Evolutionary conservation across 1,284 basidiomycete genomes (phyloP), one percentile per base, ranked within the genome.

Genomic region (Trichosporon ovoides): DNA sequence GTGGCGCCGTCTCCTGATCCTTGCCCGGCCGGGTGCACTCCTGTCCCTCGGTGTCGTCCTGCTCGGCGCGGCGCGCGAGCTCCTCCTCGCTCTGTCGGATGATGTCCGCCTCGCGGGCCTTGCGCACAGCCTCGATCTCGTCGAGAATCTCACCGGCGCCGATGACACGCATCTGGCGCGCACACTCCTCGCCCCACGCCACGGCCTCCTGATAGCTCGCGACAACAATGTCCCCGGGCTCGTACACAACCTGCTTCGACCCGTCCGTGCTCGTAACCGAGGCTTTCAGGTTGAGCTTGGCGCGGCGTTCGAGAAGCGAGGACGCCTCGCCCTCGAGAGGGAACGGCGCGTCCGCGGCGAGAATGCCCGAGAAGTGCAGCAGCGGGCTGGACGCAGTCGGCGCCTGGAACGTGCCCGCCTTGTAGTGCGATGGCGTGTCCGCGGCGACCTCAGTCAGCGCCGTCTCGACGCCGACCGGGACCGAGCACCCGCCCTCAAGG

Each of bases 401-500:
- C 0, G 63, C 28, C 2, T 53, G 34, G 36, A 72, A 68, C 0
- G 55, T 53, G 48, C 64, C 61, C 20, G 60, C 52, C 11, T 56
- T 54, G 56, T 64, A 69, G 46, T 49, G 52, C 55, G 20, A 40
- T 16, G 28, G 55, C 16, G 38, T 36, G 4, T n/a, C 36, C 35
- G 51, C 59, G 9, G 28, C 53, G 31, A 75, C 52, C 59, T 76
- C 65, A 52, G 65, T 57, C 18, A 76, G 59, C 54, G 73, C 74
- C 49, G 85, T 87, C 58, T 83, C 81, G 33, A 91, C 87, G 16
- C 95, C 94, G n/a, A 98, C 93, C 0, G 95, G 96, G 1, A 98
- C 92, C 60, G 89, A 94, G 77, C 96, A 98, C 28, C 94, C 96
- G 12, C 96, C 96, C 75, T 98, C 95, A 54, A 98, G 81, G 36